Base-by-base conservation (phyloP, 768 basidiomycete genomes). In the Rhizopogon vulgaris region DNA sequence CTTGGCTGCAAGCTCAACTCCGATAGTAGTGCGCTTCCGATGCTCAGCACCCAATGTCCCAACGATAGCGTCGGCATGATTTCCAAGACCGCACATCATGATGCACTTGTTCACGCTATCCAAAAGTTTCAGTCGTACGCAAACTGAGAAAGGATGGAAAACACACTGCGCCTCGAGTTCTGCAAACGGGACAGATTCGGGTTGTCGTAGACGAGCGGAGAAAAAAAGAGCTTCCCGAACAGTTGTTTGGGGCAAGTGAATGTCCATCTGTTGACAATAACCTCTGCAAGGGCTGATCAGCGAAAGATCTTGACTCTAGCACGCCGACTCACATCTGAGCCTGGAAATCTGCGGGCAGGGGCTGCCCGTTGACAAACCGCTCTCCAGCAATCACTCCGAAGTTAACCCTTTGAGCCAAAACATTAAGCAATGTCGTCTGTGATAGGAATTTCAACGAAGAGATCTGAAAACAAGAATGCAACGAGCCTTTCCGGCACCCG, bases 351-450 rank as follows among this genome's bases (percentile, higher is more conserved):
- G 64, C 60, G 10, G 82, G 83, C 18, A 78, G 69, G 0, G 67
- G 51, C 46, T 75, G 78, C 0, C 80, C 75, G 60, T 86, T 77
- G 62, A 87, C 75, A 61, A 80, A 71, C 55, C 71, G 70, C 51
- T 79, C 74, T 1, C 82, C 82, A 3, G 59, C 62, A 7, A 83
- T 65, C 8, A 80, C 71, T 6, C 82, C 82, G 8, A 68, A 69
- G 40, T 65, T 65, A 1, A 69, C 65, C 3, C 80, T 73, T 52
- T 80, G 72, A n/a, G 82, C 81, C 3, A 82, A 65, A 51, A 74
- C 85, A 64, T 78, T 81, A 27, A 79, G 72, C 51, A 77, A 74
- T 24, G 79, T 87, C 34, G 79, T 87, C 79, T 78, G 34, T n/a
- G 6, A 30, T 32, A 14, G 12, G 14, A 14, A 7, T 22, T 37